phyloP scores from a whole-genome alignment of 2,329 filamentous ascomycete species.

The Hymenoscyphus occultus region DNA sequence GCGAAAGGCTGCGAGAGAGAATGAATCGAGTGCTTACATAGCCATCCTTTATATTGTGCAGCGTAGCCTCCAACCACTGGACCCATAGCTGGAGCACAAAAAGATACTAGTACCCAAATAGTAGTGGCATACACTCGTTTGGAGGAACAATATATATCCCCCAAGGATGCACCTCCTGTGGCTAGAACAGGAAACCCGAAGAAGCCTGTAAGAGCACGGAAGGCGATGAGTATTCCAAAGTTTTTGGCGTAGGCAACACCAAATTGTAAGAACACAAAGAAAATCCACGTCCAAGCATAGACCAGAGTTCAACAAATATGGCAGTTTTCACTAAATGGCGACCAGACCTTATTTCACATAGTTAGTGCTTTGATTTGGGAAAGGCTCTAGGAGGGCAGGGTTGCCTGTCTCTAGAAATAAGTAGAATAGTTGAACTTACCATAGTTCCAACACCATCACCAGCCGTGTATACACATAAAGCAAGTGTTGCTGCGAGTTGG shows the following conservation, averaged over 20 bases:
- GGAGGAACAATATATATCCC: conserved; percentile 39
- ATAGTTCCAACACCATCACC: conserved; percentile 62
- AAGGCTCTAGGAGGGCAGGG: not conserved
- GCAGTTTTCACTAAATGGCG: conserved; percentile 64
- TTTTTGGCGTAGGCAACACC: conserved; percentile 37
- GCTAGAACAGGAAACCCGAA: conserved; percentile 31
- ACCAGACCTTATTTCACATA: conserved; percentile 46
- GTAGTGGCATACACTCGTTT: conserved; percentile 7
- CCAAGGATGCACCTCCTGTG: conserved; percentile 49
- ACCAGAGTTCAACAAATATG: conserved; percentile 63
- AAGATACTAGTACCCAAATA: conserved; percentile 7
- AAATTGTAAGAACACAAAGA: conserved; percentile 50
- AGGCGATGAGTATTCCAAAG: conserved; percentile 44
- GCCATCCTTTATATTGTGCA: conserved; percentile 53
- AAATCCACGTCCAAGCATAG: conserved; percentile 63
- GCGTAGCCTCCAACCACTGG: conserved; percentile 55
- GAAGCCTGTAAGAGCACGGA: conserved; percentile 9
- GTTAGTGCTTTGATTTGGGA: not conserved
- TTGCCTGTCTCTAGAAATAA: not conserved
- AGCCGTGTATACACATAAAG: conserved; percentile 58
- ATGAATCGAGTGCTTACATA: conserved; percentile 36
- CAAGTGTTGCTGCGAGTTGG: conserved; percentile 49
- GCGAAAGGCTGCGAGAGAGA: not conserved
- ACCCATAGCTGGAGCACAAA: not conserved
- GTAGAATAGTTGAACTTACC: not conserved